Percentiles rank a stretch among this genome's conserved stretches.
phyloP scores from a whole-genome alignment of 805 yeast genomes.

The Wickerhamiella allomyrinae region DNA sequence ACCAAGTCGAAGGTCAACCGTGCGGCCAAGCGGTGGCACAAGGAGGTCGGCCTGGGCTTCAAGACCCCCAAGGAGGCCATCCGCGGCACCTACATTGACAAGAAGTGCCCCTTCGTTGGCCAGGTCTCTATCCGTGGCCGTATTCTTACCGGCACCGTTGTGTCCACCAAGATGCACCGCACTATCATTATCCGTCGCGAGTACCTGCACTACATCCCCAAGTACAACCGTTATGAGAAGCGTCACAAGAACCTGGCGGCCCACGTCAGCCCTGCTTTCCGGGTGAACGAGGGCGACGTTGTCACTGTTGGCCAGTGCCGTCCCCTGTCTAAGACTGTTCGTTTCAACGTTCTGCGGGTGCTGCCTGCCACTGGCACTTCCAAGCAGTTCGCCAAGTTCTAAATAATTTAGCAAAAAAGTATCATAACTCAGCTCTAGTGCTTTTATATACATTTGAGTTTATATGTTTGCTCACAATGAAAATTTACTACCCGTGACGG shows the following conservation, averaged over 20 bases:
- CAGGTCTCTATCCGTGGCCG: conserved; percentile 97
- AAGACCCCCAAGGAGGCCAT: conserved; percentile 99
- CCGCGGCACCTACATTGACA: conserved; percentile 97
- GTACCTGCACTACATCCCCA: conserved; percentile 98
- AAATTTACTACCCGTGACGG: not conserved
- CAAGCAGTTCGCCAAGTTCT: conserved; percentile 96
- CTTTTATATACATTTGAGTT: not conserved
- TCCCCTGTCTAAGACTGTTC: conserved; percentile 98
- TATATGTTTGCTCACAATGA: not conserved
- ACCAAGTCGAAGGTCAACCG: conserved; percentile 98
- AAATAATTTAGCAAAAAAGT: conserved; percentile 28
- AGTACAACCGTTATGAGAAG: conserved; percentile 99
- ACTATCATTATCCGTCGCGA: conserved; percentile 99
- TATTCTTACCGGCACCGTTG: conserved; percentile 98
- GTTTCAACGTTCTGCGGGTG: conserved; percentile 98
- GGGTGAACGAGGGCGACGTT: conserved; percentile 96
- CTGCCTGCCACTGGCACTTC: conserved; percentile 66
- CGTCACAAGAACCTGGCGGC: conserved; percentile 99
- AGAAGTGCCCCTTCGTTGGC: conserved; percentile 99
- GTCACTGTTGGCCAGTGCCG: conserved; percentile 99
- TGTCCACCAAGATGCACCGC: conserved; percentile 99
- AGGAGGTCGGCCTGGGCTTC: conserved; percentile 99
- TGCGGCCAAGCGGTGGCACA: conserved; percentile 99
- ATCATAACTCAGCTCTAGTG: not conserved
- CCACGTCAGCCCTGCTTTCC: conserved; percentile 99